Conservation (phyloP, 2,329 filamentous ascomycete species). For the Ascochyta pisi region DNA sequence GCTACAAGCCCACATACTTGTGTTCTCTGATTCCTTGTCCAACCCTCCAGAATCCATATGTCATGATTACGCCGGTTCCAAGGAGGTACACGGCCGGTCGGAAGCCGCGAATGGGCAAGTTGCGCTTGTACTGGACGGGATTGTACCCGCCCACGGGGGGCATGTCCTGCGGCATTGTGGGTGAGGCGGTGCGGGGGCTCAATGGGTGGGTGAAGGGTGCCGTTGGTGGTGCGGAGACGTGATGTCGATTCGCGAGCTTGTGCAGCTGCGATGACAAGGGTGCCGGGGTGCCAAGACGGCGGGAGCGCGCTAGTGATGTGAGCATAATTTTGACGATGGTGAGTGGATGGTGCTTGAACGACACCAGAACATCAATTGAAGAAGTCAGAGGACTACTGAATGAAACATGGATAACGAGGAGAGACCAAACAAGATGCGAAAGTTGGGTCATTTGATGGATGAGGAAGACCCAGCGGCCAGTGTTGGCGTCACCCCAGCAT, state of each 20-base stretch:
- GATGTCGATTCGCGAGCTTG: conserved; percentile 32
- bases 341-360: conserved; percentile 23
- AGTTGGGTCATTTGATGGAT: conserved; percentile 52
- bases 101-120: conserved; percentile 90
- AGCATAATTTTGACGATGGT: conserved; percentile 38
- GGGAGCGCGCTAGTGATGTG: conserved; percentile 32
- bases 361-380: conserved; percentile 12
- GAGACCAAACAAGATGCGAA: conserved; percentile 62
- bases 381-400: background rate
- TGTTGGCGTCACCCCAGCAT: conserved; percentile 15
- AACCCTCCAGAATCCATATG: conserved; percentile 88
- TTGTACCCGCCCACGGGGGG: conserved; percentile 93
- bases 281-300: conserved; percentile 25
- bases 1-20: conserved; percentile 68
- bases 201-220: conserved; percentile 36
- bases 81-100: conserved; percentile 79
- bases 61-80: conserved; percentile 79
- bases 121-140: conserved; percentile 97
- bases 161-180: conserved; percentile 94
- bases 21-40: conserved; percentile 85
- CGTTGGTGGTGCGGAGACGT: conserved; percentile 34
- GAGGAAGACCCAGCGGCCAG: conserved; percentile 17
- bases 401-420: conserved; percentile 62
- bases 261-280: conserved; percentile 29
- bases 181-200: conserved; percentile 31